Percentiles rank a stretch among this genome's conserved stretches.
Evolutionary conservation across 73 alveolate genomes (phyloP).

Genomic region (Paramecium pentaurelia): DNA sequence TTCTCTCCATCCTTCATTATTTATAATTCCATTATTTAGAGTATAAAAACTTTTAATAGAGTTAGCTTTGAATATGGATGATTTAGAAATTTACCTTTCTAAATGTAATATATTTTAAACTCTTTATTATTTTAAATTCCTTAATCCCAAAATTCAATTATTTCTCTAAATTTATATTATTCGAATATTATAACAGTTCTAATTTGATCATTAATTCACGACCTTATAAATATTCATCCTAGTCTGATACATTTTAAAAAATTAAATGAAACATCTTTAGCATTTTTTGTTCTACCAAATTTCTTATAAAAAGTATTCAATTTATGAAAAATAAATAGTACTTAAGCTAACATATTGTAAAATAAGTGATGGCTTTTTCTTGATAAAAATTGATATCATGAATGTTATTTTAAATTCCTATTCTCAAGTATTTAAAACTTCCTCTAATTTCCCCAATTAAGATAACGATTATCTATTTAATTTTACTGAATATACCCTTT

Average conservation of each 20-base stretch:
- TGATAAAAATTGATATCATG: not conserved
- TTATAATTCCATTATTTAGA: not conserved
- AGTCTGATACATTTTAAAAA: not conserved
- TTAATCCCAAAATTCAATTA: not conserved
- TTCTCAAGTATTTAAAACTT: not conserved
- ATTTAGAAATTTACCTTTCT: not conserved
- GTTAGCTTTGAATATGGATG: not conserved
- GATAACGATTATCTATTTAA: not conserved
- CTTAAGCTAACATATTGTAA: not conserved
- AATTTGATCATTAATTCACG: no score
- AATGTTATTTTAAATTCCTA: not conserved
- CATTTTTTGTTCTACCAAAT: not conserved
- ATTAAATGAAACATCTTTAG: not conserved
- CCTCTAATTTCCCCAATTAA: not conserved
- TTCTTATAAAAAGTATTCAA: not conserved
- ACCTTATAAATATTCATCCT: not conserved
- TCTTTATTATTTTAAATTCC: not conserved
- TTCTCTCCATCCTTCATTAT: not conserved
- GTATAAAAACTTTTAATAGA: not conserved
- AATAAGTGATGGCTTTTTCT: not conserved
- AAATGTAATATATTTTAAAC: not conserved
- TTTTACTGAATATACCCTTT: not conserved
- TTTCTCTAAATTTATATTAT: not conserved
- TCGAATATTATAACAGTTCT: no score
- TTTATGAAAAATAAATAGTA: not conserved